These are phyloP conservation scores for Gossypium herbaceum DNA, from an alignment of 345 rosid species.

Conservation along the genomic window DNA sequence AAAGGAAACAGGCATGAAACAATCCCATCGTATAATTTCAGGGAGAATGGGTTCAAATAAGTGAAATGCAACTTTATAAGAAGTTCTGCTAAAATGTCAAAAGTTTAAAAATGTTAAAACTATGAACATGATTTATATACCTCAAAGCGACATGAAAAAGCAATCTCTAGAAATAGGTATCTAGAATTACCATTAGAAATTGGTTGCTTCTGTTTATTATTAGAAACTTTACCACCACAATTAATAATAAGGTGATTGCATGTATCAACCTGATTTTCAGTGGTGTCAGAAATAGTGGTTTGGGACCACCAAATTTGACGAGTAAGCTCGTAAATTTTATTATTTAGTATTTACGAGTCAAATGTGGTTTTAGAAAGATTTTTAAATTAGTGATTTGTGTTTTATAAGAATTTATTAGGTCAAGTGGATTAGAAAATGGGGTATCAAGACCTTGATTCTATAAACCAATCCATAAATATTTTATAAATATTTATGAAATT, in stretches of 20 bases:
- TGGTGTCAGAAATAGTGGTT: no score
- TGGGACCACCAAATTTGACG: no score
- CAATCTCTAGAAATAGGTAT: conserved; percentile 74
- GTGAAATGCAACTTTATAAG: neutral
- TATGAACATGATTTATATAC: conserved; percentile 27
- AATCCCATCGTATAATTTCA: neutral
- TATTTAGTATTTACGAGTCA: no score
- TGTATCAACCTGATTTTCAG: no score
- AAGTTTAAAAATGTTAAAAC: neutral
- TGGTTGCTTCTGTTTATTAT: conserved; percentile 42
- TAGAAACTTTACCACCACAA: conserved; percentile 46
- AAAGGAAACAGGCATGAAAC: neutral
- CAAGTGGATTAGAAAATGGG: no score
- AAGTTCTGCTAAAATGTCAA: conserved; percentile 10
- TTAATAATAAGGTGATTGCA: conserved; percentile 79
- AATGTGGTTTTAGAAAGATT: no score
- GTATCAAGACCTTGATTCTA: no score
- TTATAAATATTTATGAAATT: no score
- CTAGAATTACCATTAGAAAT: conserved; percentile 41
- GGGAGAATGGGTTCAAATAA: neutral
- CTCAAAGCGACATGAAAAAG: conserved; percentile 83
- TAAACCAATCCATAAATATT: no score
- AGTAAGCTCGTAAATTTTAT: no score
- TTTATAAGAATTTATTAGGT: no score
- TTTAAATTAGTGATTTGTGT: no score